These are phyloP conservation scores for Gossypium trilobum DNA, from an alignment of 441 rosid species.

Conservation along the genomic window DNA sequence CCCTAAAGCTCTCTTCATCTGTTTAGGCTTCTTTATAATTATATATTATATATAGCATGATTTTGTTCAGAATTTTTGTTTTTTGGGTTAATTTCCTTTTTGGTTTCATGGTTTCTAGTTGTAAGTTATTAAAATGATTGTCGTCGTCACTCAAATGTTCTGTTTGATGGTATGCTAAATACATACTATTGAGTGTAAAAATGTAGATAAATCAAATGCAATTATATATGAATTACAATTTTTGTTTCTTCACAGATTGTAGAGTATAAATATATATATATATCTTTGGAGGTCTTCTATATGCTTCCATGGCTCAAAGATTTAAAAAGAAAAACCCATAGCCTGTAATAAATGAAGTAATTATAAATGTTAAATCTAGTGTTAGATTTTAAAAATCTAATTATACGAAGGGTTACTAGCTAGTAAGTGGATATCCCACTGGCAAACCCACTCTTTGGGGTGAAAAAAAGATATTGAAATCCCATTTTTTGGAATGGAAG, in stretches of 20 bases:
- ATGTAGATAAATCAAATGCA: constrained; percentile 33
- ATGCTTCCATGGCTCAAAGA: background rate
- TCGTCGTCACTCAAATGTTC: constrained; percentile 29
- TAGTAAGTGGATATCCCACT: background rate
- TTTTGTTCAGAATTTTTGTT: constrained; percentile 14
- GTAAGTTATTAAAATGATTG: constrained; percentile 21
- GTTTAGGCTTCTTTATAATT: constrained; percentile 20
- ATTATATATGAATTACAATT: constrained; percentile 25
- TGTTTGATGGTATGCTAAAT: constrained; percentile 39
- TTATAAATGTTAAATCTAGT: too few relatives aligned
- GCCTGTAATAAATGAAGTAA: background rate
- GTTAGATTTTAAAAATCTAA: background rate
- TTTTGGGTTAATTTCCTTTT: background rate
- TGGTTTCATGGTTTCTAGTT: background rate
- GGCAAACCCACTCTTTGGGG: background rate
- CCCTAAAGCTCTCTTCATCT: constrained; percentile 30
- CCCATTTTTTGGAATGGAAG: background rate
- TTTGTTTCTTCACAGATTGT: background rate
- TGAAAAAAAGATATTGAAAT: background rate
- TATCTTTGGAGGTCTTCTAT: background rate
- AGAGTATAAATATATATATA: too few relatives aligned
- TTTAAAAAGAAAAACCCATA: background rate
- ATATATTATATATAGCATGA: constrained; percentile 6
- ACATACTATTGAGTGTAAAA: constrained; percentile 41
- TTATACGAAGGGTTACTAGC: background rate